Evolutionary conservation across 2,329 filamentous ascomycete genomes (phyloP), one percentile per base, ranked within the genome.

Genomic region (Teratosphaeria nubilosa): DNA sequence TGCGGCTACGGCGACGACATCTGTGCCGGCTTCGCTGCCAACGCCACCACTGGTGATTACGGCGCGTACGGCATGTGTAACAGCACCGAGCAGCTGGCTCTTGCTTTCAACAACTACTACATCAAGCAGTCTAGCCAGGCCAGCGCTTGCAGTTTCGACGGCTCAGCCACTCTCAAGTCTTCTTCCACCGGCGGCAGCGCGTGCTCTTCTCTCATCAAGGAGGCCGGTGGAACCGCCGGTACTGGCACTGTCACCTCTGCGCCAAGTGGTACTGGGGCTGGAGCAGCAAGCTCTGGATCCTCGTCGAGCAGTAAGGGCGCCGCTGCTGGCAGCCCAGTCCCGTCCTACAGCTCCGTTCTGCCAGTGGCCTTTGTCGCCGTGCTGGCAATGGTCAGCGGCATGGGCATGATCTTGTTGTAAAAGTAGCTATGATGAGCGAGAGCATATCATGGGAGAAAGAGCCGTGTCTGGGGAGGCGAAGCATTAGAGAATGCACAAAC

Each of bases 51-150:
- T 22, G 89, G 87, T 68, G 76, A 80, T 61, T 94, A 88, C 73
- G 89, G 89, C 65, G 82, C 87, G 53, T 90, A 88, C 79, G 83
- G 84, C 73, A 90, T 90, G 84, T 95, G 89, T 79, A 78, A 79
- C 65, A 69, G 82, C 67, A 79, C 80, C 65, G 80, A 89, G 74
- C 83, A 91, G 80, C 82, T 95, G 48, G 83, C 82, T 59, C 91
- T 82, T 71, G 86, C 84, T 54, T 81, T 91, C 64, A 84, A 91
- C 76, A 75, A 82, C 66, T 92, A 91, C 80, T 88, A 87, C 78
- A 70, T 78, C 65, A 73, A 72, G 64, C 78, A 85, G 68, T 56
- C 60, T 65, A 78, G 78, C 61, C 55, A 59, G 34, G 70, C 76
- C 27, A 75, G 75, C 57, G 86, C 88, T 32, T 95, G 89, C 72